These are phyloP conservation scores for Trypanosoma mega DNA, from an alignment of 208 protist genomes.

Conservation along the genomic window DNA sequence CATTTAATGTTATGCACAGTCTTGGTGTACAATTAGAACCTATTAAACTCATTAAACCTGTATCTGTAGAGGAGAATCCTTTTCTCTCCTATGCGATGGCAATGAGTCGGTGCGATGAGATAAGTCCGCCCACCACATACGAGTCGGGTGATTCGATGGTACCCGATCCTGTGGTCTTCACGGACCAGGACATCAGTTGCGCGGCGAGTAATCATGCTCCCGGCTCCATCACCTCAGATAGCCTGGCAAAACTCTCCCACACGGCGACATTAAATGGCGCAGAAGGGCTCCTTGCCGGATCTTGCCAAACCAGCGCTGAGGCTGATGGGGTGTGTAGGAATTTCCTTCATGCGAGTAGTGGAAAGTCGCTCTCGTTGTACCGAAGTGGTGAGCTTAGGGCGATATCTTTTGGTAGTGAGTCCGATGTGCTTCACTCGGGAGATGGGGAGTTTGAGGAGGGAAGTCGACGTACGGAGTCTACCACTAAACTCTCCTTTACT, in stretches of 20 bases:
- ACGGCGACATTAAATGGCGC: conserved; percentile 4
- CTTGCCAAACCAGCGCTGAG: no score
- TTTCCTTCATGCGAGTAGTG: no score
- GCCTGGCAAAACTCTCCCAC: conserved; percentile 2
- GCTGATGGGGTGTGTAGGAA: no score
- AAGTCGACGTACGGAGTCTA: no score
- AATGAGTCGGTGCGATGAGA: neutral
- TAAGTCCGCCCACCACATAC: neutral
- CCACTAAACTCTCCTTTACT: no score
- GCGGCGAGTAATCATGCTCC: neutral
- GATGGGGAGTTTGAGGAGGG: no score
- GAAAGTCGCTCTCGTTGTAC: no score
- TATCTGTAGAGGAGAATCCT: neutral
- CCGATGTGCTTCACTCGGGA: no score
- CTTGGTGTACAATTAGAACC: neutral
- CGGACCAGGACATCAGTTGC: neutral
- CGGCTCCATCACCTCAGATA: neutral
- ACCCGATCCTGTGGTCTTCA: neutral
- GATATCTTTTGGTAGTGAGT: no score
- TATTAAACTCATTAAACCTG: neutral
- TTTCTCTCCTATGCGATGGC: neutral
- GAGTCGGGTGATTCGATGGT: neutral
- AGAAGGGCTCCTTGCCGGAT: no score
- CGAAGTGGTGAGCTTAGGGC: no score
- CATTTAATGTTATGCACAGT: no score